Evolutionary conservation across 179 eudicot genomes (phyloP).

Genomic region (Sideroxylon spinosum): DNA sequence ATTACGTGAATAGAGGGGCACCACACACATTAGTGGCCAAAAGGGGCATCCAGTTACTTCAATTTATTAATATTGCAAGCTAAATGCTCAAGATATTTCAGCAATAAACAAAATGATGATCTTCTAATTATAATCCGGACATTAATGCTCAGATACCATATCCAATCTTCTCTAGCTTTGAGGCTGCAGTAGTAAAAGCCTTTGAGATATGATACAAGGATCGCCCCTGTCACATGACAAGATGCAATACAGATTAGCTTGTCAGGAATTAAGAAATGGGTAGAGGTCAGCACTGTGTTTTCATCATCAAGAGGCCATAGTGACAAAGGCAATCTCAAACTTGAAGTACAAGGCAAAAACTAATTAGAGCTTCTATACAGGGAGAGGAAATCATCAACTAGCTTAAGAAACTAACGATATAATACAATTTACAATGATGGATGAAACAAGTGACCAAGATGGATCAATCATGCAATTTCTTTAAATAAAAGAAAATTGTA

Average conservation of each 20-base stretch:
- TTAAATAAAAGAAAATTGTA: too few species aligned
- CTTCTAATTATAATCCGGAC: background rate
- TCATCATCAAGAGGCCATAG: background rate
- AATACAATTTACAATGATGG: too few species aligned
- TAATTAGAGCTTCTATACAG: background rate
- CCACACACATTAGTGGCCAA: too few species aligned
- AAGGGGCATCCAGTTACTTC: background rate
- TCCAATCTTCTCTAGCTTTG: conserved; percentile 94
- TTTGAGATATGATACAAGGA: conserved; percentile 78
- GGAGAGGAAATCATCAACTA: background rate
- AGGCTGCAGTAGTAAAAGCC: conserved; percentile 73
- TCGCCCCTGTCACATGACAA: conserved; percentile 57
- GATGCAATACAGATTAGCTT: background rate
- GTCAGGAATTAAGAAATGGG: background rate
- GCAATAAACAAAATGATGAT: conserved; percentile 1
- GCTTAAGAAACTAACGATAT: background rate
- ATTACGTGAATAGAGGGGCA: too few species aligned
- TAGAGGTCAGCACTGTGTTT: background rate
- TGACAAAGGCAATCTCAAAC: background rate
- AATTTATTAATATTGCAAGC: background rate
- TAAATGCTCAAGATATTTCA: background rate
- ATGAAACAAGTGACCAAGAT: too few species aligned
- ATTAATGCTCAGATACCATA: conserved; percentile 41
- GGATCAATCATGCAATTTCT: too few species aligned
- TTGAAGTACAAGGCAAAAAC: background rate